Evolutionary conservation across 805 yeast species (phyloP).

Genomic region (Wickerhamiella siamensis): DNA sequence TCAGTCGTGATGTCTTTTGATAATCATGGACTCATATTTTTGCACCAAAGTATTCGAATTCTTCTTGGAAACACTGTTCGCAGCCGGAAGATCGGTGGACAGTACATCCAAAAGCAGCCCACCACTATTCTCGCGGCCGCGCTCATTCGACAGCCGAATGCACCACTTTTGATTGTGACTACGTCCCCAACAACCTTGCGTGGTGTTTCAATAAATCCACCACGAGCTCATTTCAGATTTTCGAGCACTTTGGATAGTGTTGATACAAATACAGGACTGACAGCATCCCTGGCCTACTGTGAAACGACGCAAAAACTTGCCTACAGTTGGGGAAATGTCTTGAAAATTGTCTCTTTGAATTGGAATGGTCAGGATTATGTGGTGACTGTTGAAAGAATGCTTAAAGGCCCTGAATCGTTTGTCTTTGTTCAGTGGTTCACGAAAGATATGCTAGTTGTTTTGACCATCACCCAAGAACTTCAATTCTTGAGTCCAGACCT

Average conservation of each 20-base stretch:
- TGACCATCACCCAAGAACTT: conserved; percentile 35
- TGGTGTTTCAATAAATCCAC: neutral
- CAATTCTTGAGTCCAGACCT: conserved; percentile 31
- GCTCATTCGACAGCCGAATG: neutral
- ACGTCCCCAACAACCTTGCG: neutral
- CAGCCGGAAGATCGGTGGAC: conserved; percentile 41
- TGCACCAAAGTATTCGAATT: conserved; percentile 49
- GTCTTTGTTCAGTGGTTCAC: conserved; percentile 41
- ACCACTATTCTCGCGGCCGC: conserved; percentile 6
- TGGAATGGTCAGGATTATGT: neutral
- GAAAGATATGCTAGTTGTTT: conserved; percentile 25
- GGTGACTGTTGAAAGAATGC: conserved; percentile 28
- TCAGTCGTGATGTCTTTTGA: conserved; percentile 46
- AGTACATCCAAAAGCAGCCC: conserved; percentile 15
- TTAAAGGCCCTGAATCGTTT: conserved; percentile 36
- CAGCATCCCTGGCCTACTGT: conserved; percentile 43
- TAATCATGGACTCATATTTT: conserved; percentile 40
- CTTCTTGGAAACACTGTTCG: conserved; percentile 37
- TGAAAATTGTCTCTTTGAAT: conserved; percentile 40
- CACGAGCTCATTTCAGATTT: conserved; percentile 5
- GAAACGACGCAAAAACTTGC: conserved; percentile 35
- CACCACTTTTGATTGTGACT: conserved; percentile 1
- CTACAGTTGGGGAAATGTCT: conserved; percentile 50
- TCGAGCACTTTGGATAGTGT: conserved; percentile 9
- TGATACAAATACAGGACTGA: conserved; percentile 16